Evolutionary conservation across 169 alveolate species (phyloP).

Genomic region (Eimeria necatrix): DNA sequence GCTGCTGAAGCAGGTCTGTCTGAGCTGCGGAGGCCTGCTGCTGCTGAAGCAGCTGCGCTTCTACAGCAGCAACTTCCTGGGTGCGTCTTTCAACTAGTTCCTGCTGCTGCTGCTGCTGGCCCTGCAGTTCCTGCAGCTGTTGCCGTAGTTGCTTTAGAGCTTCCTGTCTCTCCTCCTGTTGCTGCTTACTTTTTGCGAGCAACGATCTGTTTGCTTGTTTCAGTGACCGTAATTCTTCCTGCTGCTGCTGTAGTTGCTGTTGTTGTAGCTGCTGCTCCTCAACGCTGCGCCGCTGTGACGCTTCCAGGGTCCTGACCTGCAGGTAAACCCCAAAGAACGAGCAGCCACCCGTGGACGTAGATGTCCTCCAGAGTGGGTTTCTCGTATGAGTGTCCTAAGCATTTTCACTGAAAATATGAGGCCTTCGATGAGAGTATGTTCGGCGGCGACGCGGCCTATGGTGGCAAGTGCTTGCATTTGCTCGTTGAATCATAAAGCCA

Average conservation of each 20-base stretch:
- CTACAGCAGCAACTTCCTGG: constrained; percentile 31
- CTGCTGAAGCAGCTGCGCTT: constrained; percentile 63
- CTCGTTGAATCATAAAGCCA: too few species aligned
- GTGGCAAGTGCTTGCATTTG: too few species aligned
- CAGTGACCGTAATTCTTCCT: constrained; percentile 62
- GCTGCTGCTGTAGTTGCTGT: constrained; percentile 63
- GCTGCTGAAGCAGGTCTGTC: constrained; percentile 54
- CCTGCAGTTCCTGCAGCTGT: constrained; percentile 61
- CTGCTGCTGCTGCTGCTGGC: constrained; percentile 57
- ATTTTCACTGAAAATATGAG: too few species aligned
- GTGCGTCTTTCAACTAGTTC: constrained; percentile 44
- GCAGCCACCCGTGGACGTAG: too few species aligned
- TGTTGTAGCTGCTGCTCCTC: constrained; percentile 71
- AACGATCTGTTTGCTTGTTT: constrained; percentile 31
- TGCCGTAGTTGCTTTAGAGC: constrained; percentile 46
- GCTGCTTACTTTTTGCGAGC: constrained; percentile 57
- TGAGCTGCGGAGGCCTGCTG: constrained; percentile 68
- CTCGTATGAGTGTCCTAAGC: too few species aligned
- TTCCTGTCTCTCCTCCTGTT: constrained; percentile 72
- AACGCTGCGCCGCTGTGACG: constrained; percentile 70
- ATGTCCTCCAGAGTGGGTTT: too few species aligned
- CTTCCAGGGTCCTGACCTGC: constrained; percentile 40
- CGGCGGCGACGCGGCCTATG: too few species aligned
- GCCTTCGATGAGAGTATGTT: too few species aligned
- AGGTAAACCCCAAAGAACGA: background rate